phyloP scores from a whole-genome alignment of 179 eudicot genomes.

The Spinacia oleracea region DNA sequence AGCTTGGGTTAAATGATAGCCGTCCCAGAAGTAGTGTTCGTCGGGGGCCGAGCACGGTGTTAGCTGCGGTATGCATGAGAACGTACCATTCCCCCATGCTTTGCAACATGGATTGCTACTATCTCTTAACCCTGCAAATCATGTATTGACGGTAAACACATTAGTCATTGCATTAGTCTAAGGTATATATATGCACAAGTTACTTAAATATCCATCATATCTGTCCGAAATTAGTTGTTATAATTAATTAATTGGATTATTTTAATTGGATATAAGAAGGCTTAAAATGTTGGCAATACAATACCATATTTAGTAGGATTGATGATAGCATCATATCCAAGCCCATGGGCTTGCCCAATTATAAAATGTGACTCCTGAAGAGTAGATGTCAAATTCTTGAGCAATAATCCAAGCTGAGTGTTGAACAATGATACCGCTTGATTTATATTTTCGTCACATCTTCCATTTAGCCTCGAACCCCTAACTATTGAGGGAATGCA shows the following conservation, averaged over 20 bases:
- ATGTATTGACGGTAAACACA: too few species aligned
- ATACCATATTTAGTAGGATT: constrained; percentile 59
- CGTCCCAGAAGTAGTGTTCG: constrained; percentile 36
- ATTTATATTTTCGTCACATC: constrained; percentile 58
- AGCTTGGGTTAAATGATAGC: constrained; percentile 32
- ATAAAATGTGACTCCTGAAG: constrained; percentile 51
- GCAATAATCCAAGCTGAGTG: constrained; percentile 38
- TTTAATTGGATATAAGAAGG: too few species aligned
- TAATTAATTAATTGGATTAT: too few species aligned
- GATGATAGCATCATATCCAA: constrained; percentile 53
- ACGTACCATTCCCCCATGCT: constrained; percentile 34
- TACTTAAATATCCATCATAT: neutral
- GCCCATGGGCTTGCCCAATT: constrained; percentile 44
- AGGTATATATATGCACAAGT: too few species aligned
- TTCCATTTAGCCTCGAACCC: constrained; percentile 30
- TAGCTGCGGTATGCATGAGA: constrained; percentile 25
- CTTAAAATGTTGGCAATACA: neutral
- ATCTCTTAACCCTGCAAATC: constrained; percentile 29
- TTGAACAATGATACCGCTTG: constrained; percentile 46
- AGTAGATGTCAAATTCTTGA: constrained; percentile 41
- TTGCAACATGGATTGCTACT: constrained; percentile 34
- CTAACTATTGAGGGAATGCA: constrained; percentile 53
- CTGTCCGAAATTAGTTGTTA: neutral
- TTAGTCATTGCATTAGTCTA: too few species aligned
- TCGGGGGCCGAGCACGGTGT: constrained; percentile 19